phyloP scores from a whole-genome alignment of 75 land plant genomes.

The Pinus albicaulis region DNA sequence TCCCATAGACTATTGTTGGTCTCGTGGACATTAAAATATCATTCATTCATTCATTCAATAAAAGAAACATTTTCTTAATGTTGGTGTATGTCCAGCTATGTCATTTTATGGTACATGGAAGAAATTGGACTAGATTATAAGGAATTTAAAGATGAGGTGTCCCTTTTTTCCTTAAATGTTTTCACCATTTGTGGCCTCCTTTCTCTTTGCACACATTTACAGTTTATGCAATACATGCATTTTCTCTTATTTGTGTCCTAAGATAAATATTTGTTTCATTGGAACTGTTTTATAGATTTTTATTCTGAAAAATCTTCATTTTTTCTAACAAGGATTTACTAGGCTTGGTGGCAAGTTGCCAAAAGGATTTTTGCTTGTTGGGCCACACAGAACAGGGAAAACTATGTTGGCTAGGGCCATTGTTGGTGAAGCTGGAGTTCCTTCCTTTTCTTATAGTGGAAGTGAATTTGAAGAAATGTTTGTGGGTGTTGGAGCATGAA shows the following conservation, averaged over 20 bases:
- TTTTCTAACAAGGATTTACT: constrained; percentile 88
- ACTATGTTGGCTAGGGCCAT: constrained; percentile 98
- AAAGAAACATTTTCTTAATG: too few relatives aligned
- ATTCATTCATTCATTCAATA: too few relatives aligned
- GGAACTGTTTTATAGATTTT: neutral
- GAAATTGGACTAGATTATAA: too few relatives aligned
- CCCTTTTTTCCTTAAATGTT: neutral
- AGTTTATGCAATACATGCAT: neutral
- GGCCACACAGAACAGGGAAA: constrained; percentile 97
- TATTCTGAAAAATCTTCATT: neutral
- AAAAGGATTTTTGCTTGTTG: constrained; percentile 94
- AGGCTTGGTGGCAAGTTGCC: constrained; percentile 96
- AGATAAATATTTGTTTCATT: neutral
- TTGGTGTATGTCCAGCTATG: too few relatives aligned
- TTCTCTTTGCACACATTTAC: neutral
- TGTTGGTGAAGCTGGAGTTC: constrained; percentile 98
- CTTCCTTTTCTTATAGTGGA: constrained; percentile 97
- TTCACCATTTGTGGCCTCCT: neutral
- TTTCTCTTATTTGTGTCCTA: neutral
- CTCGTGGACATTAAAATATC: too few relatives aligned
- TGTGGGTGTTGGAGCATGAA: constrained; percentile 97
- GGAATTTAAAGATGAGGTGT: too few relatives aligned
- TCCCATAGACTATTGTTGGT: too few relatives aligned
- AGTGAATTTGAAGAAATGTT: constrained; percentile 99
- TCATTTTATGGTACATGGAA: too few relatives aligned